These are phyloP conservation scores for Magnolia sinica DNA, from an alignment of 164 flowering plant genomes.

Conservation along the genomic window DNA sequence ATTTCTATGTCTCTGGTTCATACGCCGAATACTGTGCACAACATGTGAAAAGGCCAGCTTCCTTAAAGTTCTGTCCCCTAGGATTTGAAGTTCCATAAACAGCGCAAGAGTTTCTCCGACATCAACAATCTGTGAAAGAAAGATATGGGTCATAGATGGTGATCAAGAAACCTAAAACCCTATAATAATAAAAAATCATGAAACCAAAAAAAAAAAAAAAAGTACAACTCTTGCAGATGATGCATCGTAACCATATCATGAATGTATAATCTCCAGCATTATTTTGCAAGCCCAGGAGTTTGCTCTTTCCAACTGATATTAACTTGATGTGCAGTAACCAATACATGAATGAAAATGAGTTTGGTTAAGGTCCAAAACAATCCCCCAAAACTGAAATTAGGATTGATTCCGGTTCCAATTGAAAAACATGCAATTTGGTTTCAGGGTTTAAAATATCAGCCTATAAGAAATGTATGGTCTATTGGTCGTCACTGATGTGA, in stretches of 20 bases:
- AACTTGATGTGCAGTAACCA: no score
- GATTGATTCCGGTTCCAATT: no score
- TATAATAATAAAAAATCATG: not conserved
- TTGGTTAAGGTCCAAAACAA: no score
- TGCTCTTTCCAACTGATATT: not conserved
- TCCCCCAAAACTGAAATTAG: no score
- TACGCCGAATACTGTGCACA: constrained; percentile 59
- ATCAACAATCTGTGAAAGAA: constrained; percentile 51
- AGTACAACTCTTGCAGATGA: not conserved
- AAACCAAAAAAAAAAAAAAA: not conserved
- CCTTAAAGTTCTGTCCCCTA: constrained; percentile 58
- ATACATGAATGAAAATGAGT: no score
- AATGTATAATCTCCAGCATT: not conserved
- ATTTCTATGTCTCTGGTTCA: constrained; percentile 85
- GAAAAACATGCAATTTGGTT: no score
- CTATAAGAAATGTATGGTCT: no score
- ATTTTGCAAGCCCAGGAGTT: not conserved
- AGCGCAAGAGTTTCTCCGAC: constrained; percentile 61
- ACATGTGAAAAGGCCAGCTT: constrained; percentile 76
- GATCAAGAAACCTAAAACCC: not conserved
- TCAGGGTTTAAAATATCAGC: no score
- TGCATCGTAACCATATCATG: not conserved
- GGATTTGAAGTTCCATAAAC: constrained; percentile 83
- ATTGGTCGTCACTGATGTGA: no score
- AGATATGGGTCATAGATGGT: not conserved